Evolutionary conservation across 306 rosid genomes (phyloP).

Genomic region (Acacia melanoxylon): DNA sequence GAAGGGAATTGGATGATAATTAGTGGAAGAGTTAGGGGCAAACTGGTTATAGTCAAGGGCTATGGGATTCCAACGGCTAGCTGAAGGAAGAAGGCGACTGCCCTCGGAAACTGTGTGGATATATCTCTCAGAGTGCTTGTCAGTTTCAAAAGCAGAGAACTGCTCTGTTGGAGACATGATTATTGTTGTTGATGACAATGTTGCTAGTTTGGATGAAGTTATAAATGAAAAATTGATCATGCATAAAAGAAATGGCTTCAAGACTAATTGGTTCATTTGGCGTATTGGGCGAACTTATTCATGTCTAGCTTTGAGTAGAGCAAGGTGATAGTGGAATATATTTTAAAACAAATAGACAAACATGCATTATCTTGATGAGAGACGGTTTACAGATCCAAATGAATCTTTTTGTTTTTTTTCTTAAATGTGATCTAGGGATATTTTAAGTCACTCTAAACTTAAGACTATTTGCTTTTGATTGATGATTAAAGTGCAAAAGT

Average conservation of each 20-base stretch:
- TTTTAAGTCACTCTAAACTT: no score
- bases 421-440: no score
- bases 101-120: slow-evolving; percentile 56
- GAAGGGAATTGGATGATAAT: slow-evolving; percentile 57
- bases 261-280: background rate
- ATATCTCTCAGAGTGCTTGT: slow-evolving; percentile 37
- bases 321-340: background rate
- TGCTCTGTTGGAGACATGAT: slow-evolving; percentile 36
- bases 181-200: slow-evolving; percentile 5
- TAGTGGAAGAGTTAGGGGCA: slow-evolving; percentile 39
- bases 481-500: no score
- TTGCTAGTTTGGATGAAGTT: background rate
- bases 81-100: slow-evolving; percentile 56
- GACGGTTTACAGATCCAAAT: background rate
- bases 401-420: background rate
- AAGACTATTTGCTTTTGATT: no score
- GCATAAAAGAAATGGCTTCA: background rate
- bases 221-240: slow-evolving; percentile 1
- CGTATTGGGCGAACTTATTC: background rate
- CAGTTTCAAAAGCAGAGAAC: slow-evolving; percentile 28
- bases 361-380: background rate
- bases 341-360: background rate
- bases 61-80: slow-evolving; percentile 58
- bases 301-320: background rate
- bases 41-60: slow-evolving; percentile 38